These are phyloP conservation scores for Westerdykella sp. DNA, from an alignment of 2,329 filamentous ascomycete species.

Conservation along the genomic window DNA sequence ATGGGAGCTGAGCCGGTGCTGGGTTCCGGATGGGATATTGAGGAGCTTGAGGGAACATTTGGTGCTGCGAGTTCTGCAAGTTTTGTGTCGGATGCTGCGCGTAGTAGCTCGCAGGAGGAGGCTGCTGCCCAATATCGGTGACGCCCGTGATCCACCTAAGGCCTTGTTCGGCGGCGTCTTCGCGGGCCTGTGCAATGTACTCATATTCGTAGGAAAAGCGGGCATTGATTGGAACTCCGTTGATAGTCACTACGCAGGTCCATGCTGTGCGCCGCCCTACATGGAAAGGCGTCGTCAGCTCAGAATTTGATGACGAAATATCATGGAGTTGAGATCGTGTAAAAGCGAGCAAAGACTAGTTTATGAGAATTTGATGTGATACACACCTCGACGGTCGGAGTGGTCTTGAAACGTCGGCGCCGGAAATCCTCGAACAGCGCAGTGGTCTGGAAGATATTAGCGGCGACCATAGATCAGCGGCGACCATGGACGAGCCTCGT, in stretches of 20 bases:
- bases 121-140: constrained; percentile 12
- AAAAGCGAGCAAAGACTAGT: no score
- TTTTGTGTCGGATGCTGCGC: no score
- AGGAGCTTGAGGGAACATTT: no score
- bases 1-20: no score
- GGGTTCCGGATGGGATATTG: no score
- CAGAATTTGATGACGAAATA: not conserved
- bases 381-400: constrained; percentile 34
- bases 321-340: not conserved
- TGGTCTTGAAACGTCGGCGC: constrained; percentile 31
- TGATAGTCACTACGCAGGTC: constrained; percentile 25
- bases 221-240: constrained; percentile 22
- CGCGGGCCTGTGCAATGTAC: constrained; percentile 29
- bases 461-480: constrained; percentile 1
- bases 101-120: constrained; percentile 23
- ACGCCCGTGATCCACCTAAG: constrained; percentile 17
- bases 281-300: not conserved
- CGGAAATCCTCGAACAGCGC: constrained; percentile 17
- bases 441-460: constrained; percentile 25
- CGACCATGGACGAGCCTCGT: constrained; percentile 14
- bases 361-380: not conserved
- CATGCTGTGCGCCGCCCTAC: constrained; percentile 36
- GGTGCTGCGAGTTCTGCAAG: no score
- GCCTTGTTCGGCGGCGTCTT: constrained; percentile 34
- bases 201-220: constrained; percentile 36